Percentiles rank a stretch among this genome's conserved stretches.
These are phyloP conservation scores for Beauveria caledonica DNA, from an alignment of 2,329 filamentous ascomycete genomes.

Conservation along the genomic window DNA sequence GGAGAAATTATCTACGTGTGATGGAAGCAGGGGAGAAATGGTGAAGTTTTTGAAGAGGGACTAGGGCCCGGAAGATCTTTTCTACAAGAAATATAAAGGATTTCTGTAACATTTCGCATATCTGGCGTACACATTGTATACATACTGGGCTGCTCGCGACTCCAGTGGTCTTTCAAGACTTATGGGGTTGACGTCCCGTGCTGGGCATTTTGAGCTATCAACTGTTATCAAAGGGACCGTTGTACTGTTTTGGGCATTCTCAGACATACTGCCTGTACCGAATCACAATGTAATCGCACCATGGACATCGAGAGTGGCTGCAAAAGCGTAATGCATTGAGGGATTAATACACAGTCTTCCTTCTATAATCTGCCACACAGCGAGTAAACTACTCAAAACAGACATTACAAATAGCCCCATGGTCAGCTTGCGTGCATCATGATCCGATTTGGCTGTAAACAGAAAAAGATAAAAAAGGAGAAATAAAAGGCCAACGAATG, in stretches of 20 bases:
- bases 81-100: conserved; percentile 3
- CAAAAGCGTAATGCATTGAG: neutral
- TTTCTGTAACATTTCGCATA: neutral
- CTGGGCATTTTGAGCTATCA: neutral
- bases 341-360: neutral
- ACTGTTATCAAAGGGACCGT: too few relatives aligned
- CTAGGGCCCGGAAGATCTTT: neutral
- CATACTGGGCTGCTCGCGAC: neutral
- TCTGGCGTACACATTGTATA: neutral
- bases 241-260: too few relatives aligned
- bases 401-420: neutral
- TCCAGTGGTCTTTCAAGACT: too few relatives aligned
- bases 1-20: neutral
- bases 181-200: too few relatives aligned
- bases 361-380: neutral
- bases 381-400: neutral
- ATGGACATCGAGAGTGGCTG: neutral
- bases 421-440: neutral
- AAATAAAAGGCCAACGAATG: neutral
- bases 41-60: neutral
- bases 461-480: neutral
- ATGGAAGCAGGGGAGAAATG: neutral
- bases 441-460: neutral
- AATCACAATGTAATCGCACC: neutral
- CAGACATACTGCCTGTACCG: neutral